These are phyloP conservation scores for Saturnispora silvae DNA, from an alignment of 805 yeast genomes.

Conservation along the genomic window DNA sequence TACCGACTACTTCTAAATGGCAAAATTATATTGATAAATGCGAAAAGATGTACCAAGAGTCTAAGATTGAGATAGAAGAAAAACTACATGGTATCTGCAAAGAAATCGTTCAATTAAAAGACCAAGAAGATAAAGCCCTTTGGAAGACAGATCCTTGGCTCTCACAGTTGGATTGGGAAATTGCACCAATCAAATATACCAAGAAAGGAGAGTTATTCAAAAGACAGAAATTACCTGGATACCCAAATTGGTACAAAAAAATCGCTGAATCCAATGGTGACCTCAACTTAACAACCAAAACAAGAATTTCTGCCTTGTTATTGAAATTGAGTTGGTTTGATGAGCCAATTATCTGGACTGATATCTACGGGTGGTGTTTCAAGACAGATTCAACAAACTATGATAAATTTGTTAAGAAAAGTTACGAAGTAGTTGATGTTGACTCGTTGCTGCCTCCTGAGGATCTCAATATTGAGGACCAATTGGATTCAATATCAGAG, in stretches of 20 bases:
- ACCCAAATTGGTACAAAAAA: conserved; percentile 86
- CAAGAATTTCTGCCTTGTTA: conserved; percentile 68
- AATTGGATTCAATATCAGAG: not conserved
- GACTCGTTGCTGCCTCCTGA: conserved; percentile 11
- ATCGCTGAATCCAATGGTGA: conserved; percentile 28
- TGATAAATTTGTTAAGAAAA: conserved; percentile 25
- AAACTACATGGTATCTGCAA: conserved; percentile 52
- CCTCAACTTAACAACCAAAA: conserved; percentile 53
- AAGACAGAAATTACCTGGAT: conserved; percentile 76
- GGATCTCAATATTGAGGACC: conserved; percentile 10
- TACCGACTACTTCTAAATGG: conserved; percentile 77
- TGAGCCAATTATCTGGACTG: conserved; percentile 72
- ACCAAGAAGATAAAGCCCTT: conserved; percentile 25
- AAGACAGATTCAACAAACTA: conserved; percentile 37
- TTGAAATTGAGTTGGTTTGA: conserved; percentile 79
- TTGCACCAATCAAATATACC: conserved; percentile 46
- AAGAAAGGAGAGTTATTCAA: conserved; percentile 62
- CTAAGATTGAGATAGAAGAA: conserved; percentile 43
- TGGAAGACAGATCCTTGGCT: conserved; percentile 75
- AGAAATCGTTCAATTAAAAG: conserved; percentile 38
- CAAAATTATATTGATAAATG: conserved; percentile 55
- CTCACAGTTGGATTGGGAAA: conserved; percentile 79
- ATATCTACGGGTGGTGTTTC: conserved; percentile 82
- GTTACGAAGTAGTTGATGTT: conserved; percentile 25
- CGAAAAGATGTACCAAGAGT: conserved; percentile 54